Evolutionary conservation across 768 basidiomycete species (phyloP), one percentile per base, ranked within the genome.

Genomic region (Phanerochaete sordida): DNA sequence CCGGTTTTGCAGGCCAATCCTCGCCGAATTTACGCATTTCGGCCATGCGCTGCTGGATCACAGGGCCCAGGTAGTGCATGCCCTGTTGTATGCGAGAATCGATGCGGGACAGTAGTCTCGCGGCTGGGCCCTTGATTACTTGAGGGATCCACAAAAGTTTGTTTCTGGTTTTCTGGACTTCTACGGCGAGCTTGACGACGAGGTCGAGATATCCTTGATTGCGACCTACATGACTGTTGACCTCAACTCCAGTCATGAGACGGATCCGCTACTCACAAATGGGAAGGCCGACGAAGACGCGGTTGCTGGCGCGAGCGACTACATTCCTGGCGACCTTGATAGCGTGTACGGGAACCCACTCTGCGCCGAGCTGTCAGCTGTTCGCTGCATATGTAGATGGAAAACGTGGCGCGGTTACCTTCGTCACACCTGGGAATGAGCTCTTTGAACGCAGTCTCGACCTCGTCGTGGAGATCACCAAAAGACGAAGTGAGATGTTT

Each of bases 211-310:
- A 81, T 1, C 72, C 76, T 9, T 68, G 62, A 52, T 80, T 59
- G 11, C 76, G 74, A 58, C 80, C 80, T 81, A 50, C 31, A 12
- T 37, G n/a, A 31, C 24, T 45, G 37, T 48, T 7, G 43, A 15
- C 3, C 15, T 2, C 15, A 2, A 33, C 23, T 26, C 13, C 9
- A 21, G 9, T 11, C 28, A 24, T 2, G 11, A 5, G 23, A 52
- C n/a, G 55, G 48, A 33, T 57, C 27, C 9, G 15, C 7, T 27
- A 53, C 60, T 76, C 76, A 57, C 73, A 67, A 72, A 81, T 74
- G 2, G 81, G 80, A 33, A 75, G 67, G 0, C 83, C 84, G 5
- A 84, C 77, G 56, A 84, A 80, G 0, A 76, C 49, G 16, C 84
- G 75, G 61, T 80, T 81, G 52, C 68, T 77, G 2, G 72, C 68